These are phyloP conservation scores for Spathaspora girioi DNA, from an alignment of 805 yeast species.

Conservation along the genomic window DNA sequence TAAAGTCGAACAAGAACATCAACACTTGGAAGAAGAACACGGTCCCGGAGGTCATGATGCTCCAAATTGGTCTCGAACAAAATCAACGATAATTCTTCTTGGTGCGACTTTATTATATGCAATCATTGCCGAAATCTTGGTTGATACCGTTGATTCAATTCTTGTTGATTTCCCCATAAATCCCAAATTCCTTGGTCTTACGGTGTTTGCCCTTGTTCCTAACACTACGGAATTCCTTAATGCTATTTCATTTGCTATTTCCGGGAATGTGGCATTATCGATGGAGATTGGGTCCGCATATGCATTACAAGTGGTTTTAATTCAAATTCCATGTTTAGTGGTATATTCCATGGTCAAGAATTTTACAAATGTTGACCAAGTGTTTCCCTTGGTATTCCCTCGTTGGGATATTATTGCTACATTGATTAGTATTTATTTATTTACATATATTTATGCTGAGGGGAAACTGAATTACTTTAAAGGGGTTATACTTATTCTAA, in stretches of 20 bases:
- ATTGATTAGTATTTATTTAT: constrained; percentile 79
- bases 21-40: constrained; percentile 7
- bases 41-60: constrained; percentile 83
- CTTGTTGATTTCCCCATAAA: constrained; percentile 73
- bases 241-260: constrained; percentile 93
- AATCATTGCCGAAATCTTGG: constrained; percentile 88
- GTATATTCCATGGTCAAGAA: constrained; percentile 58
- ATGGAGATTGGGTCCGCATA: constrained; percentile 99
- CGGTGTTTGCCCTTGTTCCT: constrained; percentile 94
- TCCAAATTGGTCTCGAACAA: constrained; percentile 91
- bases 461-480: constrained; percentile 96
- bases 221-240: constrained; percentile 95
- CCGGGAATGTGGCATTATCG: constrained; percentile 93
- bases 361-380: constrained; percentile 36
- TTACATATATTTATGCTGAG: constrained; percentile 92
- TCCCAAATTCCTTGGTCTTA: constrained; percentile 88
- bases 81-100: constrained; percentile 77
- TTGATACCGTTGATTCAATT: constrained; percentile 88
- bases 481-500: constrained; percentile 80
- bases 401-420: constrained; percentile 92
- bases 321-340: constrained; percentile 90
- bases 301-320: constrained; percentile 89
- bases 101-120: constrained; percentile 88
- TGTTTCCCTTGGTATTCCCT: constrained; percentile 86
- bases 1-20: neutral